These are phyloP conservation scores for Fusarium veterinarium DNA, from an alignment of 2,329 filamentous ascomycete species.

Conservation along the genomic window DNA sequence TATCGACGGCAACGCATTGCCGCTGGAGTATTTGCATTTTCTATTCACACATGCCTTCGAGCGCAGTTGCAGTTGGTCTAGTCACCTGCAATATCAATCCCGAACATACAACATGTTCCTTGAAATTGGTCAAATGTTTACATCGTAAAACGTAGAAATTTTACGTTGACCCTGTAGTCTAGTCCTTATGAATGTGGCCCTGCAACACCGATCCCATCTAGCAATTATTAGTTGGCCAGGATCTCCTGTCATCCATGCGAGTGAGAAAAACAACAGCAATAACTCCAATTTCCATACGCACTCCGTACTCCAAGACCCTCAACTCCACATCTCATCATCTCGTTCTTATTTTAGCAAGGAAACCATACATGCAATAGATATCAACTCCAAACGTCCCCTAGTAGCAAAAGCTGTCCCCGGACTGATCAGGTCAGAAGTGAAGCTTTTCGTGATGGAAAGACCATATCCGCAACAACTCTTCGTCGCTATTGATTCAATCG, in stretches of 20 bases:
- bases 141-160: constrained; percentile 8
- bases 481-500: not conserved
- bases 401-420: not conserved
- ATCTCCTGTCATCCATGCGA: not conserved
- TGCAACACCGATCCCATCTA: constrained; percentile 22
- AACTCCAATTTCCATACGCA: constrained; percentile 28
- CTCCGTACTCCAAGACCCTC: constrained; percentile 31
- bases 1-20: not conserved
- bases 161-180: constrained; percentile 27
- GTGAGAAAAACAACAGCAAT: constrained; percentile 11
- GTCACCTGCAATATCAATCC: not conserved
- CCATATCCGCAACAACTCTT: not conserved
- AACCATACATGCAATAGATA: constrained; percentile 11
- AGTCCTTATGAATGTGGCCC: constrained; percentile 3
- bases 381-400: constrained; percentile 3
- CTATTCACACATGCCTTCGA: not conserved
- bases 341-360: constrained; percentile 18
- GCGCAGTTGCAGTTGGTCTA: not conserved
- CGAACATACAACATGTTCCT: not conserved
- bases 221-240: constrained; percentile 30
- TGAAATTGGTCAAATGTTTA: not conserved
- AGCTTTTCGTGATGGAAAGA: not conserved
- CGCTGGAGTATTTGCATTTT: not conserved
- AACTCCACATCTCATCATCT: constrained; percentile 21
- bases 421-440: not conserved